Conservation (phyloP, 345 rosid species). For the Aegle marmelos region DNA sequence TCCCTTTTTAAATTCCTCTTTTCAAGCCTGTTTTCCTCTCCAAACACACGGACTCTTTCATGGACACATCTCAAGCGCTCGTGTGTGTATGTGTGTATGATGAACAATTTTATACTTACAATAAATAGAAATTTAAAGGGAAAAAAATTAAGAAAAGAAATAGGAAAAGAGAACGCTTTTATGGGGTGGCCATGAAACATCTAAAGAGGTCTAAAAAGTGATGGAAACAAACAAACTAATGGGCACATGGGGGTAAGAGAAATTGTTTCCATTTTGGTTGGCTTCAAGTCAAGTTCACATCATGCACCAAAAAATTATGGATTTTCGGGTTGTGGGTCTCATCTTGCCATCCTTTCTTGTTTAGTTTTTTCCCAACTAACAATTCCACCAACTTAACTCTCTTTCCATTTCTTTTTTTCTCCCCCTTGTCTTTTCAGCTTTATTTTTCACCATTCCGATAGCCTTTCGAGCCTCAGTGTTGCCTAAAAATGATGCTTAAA, state of each 20-base stretch:
- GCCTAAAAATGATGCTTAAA: background rate
- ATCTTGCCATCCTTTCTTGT: background rate
- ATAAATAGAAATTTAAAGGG: background rate
- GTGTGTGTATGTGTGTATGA: slow-evolving; percentile 13
- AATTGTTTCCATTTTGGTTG: slow-evolving; percentile 36
- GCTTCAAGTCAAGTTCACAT: slow-evolving; percentile 38
- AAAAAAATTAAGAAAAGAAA: background rate
- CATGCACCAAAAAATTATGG: slow-evolving; percentile 30
- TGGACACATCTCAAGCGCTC: slow-evolving; percentile 14
- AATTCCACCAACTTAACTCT: background rate
- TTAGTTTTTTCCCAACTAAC: slow-evolving; percentile 1
- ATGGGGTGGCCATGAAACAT: slow-evolving; percentile 21
- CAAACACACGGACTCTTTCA: background rate
- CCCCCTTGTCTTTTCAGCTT: too few relatives aligned
- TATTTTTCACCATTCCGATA: background rate
- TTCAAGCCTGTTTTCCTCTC: slow-evolving; percentile 7
- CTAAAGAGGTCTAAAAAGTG: slow-evolving; percentile 25
- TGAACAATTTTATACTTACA: background rate
- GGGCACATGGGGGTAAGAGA: slow-evolving; percentile 47
- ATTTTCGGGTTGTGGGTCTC: slow-evolving; percentile 29
- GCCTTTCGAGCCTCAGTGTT: background rate
- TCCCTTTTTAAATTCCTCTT: background rate
- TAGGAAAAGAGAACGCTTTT: background rate
- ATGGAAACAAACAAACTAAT: slow-evolving; percentile 33
- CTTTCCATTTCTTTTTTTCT: background rate